Evolutionary conservation across 768 basidiomycete genomes (phyloP).

Genomic region (Suillus tomentosus): DNA sequence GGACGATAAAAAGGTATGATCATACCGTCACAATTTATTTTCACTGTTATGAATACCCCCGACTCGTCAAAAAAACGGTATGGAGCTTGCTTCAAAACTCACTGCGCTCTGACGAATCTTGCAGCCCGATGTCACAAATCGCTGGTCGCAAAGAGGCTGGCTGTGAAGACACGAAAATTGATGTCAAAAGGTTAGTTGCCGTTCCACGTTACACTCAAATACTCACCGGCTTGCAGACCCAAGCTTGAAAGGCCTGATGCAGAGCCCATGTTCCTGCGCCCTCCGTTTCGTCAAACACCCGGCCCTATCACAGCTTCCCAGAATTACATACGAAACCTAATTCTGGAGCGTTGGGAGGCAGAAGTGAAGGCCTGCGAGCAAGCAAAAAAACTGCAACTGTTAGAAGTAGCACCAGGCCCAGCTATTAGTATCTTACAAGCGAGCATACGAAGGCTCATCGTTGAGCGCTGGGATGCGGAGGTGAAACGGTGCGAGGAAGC

Average conservation of each 20-base stretch:
- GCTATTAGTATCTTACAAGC: too few relatives aligned
- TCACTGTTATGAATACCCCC: too few relatives aligned
- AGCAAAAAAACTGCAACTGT: too few relatives aligned
- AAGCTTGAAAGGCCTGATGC: background rate
- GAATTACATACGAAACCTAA: background rate
- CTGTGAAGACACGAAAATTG: background rate
- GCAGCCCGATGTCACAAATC: background rate
- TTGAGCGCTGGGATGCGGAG: background rate
- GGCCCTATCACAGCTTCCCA: background rate
- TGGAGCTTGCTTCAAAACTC: background rate
- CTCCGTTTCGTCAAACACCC: background rate
- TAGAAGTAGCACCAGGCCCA: too few relatives aligned
- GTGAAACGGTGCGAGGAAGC: background rate
- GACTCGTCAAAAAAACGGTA: too few relatives aligned
- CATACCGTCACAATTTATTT: too few relatives aligned
- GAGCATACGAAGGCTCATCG: background rate
- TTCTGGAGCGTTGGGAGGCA: background rate
- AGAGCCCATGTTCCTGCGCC: background rate
- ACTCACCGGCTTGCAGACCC: background rate
- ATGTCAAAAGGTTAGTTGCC: background rate
- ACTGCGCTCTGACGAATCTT: background rate
- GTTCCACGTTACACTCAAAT: background rate
- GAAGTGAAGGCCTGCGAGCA: too few relatives aligned
- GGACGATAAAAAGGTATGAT: too few relatives aligned
- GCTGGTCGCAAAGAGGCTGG: background rate